A percentile compares a stretch with the other conserved stretches of the same genome.
Evolutionary conservation across 2,329 filamentous ascomycete species (phyloP).

Genomic region (Phaeosphaeria sp.): DNA sequence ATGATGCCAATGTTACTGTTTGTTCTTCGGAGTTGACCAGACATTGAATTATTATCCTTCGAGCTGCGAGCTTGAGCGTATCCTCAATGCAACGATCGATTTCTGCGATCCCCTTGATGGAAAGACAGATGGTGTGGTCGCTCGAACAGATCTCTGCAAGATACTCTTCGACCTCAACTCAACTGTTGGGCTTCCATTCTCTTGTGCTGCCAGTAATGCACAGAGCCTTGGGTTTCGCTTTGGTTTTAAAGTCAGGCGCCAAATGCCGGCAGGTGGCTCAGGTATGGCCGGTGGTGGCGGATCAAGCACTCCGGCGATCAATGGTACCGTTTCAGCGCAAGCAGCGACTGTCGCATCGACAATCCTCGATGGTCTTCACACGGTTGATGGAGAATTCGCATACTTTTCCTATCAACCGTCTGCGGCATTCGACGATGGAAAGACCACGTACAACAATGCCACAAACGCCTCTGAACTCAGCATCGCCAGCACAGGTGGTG

Average conservation of each 20-base stretch:
- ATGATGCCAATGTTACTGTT: constrained; percentile 56
- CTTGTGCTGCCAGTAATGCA: constrained; percentile 44
- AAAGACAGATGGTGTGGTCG: constrained; percentile 61
- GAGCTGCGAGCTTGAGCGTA: constrained; percentile 57
- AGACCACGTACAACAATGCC: constrained; percentile 44
- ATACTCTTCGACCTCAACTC: constrained; percentile 55
- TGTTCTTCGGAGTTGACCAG: constrained; percentile 51
- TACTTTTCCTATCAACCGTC: constrained; percentile 51
- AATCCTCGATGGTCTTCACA: constrained; percentile 47
- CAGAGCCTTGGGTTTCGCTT: constrained; percentile 13
- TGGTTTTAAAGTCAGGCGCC: constrained; percentile 1
- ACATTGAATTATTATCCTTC: constrained; percentile 52
- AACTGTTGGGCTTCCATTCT: constrained; percentile 57
- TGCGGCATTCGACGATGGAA: constrained; percentile 43
- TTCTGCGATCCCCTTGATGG: constrained; percentile 65
- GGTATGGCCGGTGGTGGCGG: background rate
- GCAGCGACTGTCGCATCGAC: constrained; percentile 26
- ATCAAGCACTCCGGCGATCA: constrained; percentile 22
- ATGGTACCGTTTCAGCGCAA: constrained; percentile 40
- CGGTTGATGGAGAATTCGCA: constrained; percentile 45
- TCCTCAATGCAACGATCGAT: constrained; percentile 62
- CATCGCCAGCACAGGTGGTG: constrained; percentile 45
- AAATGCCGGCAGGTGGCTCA: background rate
- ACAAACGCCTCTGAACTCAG: constrained; percentile 42
- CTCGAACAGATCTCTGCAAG: constrained; percentile 57